A percentile compares a stretch with the other conserved stretches of the same genome.
These are phyloP conservation scores for Pecoramyces ruminantium DNA, from an alignment of 192 early-diverging fungal genomes.

Conservation along the genomic window DNA sequence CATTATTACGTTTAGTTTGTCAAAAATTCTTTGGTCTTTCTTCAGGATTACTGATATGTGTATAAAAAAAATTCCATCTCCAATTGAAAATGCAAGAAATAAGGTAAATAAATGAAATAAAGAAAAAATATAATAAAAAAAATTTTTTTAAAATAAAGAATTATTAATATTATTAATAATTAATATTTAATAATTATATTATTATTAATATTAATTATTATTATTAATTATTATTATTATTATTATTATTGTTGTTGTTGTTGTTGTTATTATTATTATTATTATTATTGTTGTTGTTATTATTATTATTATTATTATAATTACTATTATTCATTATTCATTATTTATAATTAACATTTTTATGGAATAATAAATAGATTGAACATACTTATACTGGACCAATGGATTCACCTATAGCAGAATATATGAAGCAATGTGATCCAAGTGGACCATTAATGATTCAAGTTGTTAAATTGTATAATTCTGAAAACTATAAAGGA, in stretches of 20 bases:
- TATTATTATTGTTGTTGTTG: too few relatives aligned
- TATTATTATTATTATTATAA: too few relatives aligned
- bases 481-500: conserved; percentile 60
- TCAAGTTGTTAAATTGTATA: conserved; percentile 80
- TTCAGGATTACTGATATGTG: conserved; percentile 79
- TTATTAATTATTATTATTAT: too few relatives aligned
- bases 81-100: conserved; percentile 47
- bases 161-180: too few relatives aligned
- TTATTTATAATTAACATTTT: too few relatives aligned
- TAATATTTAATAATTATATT: too few relatives aligned
- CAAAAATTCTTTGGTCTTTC: conserved; percentile 81
- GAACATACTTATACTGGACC: conserved; percentile 33
- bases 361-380: too few relatives aligned
- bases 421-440: conserved; percentile 60
- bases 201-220: too few relatives aligned
- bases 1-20: conserved; percentile 64
- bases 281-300: too few relatives aligned
- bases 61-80: conserved; percentile 57
- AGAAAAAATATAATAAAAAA: too few relatives aligned
- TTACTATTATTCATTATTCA: conserved; percentile 30
- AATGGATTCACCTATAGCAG: conserved; percentile 7
- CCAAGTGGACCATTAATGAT: conserved; percentile 86
- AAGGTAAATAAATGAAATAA: conserved; percentile 1
- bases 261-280: too few relatives aligned
- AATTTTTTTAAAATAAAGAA: too few relatives aligned